Conservation (phyloP, 306 rosid species). For the Oemleria cerasiformis region DNA sequence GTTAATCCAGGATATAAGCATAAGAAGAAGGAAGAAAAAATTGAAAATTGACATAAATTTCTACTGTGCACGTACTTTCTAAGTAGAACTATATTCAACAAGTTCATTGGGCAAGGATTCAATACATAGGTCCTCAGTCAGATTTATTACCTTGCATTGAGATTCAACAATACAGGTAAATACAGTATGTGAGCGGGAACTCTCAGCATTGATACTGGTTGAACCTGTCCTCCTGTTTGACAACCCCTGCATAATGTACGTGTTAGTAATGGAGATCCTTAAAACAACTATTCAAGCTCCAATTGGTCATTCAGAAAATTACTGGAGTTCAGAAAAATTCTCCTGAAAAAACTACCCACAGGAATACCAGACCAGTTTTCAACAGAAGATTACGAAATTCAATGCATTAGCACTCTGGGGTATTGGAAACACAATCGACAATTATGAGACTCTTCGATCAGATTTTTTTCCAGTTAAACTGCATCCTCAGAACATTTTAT, state of each 20-base stretch:
- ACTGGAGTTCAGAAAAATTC: conserved; percentile 29
- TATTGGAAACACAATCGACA: conserved; percentile 21
- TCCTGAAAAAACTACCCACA: conserved; percentile 23
- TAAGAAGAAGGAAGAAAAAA: background rate
- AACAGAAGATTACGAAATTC: conserved; percentile 23
- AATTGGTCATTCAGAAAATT: conserved; percentile 38
- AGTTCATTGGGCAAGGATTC: background rate
- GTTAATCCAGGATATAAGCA: background rate
- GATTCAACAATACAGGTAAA: conserved; percentile 95
- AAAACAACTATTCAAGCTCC: conserved; percentile 3
- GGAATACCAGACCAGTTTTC: conserved; percentile 13
- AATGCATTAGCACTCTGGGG: conserved; percentile 14
- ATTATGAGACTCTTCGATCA: conserved; percentile 26
- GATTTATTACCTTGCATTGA: conserved; percentile 70
- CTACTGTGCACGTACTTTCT: background rate
- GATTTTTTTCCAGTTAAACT: conserved; percentile 10
- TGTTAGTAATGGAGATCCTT: conserved; percentile 8
- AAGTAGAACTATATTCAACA: background rate
- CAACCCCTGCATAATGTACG: conserved; percentile 65
- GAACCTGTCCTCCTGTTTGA: conserved; percentile 94
- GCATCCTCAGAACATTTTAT: conserved; percentile 24
- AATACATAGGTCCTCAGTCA: background rate
- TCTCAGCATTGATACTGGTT: conserved; percentile 95
- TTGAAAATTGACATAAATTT: background rate
- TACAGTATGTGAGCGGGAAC: conserved; percentile 99